Conservation (phyloP, 139 green algal species). For the Edaphochlamys debaryana region DNA sequence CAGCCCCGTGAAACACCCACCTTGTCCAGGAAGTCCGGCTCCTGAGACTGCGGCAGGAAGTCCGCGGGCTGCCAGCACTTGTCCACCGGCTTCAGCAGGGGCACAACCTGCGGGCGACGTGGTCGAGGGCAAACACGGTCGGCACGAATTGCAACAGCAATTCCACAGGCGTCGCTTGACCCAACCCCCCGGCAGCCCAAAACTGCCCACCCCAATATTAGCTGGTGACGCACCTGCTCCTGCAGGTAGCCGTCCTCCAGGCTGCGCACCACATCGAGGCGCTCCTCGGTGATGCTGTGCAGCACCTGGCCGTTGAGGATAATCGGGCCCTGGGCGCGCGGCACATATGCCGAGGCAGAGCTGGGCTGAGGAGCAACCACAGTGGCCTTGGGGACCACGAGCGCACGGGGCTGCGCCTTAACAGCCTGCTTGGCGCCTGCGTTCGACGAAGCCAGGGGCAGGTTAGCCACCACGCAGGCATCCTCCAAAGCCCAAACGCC, state of each 20-base stretch:
- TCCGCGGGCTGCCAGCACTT: constrained; percentile 97
- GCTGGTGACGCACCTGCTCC: constrained; percentile 60
- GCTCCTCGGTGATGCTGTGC: constrained; percentile 76
- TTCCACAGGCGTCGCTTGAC: too few species aligned
- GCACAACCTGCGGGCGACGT: constrained; percentile 69
- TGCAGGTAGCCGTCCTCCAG: constrained; percentile 70
- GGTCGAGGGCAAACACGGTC: too few species aligned
- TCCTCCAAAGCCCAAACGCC: too few species aligned
- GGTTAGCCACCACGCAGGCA: too few species aligned
- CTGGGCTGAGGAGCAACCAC: constrained; percentile 1
- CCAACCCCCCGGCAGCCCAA: too few species aligned
- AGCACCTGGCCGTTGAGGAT: constrained; percentile 79
- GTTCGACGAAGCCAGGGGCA: too few species aligned
- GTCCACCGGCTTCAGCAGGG: constrained; percentile 82
- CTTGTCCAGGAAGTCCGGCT: constrained; percentile 93
- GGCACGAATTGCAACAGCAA: too few species aligned
- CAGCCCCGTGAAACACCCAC: too few species aligned
- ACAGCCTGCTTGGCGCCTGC: not conserved
- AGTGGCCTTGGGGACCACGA: not conserved
- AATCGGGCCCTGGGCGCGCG: constrained; percentile 58
- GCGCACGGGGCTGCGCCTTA: too few species aligned
- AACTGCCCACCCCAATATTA: too few species aligned
- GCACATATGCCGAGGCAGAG: not conserved
- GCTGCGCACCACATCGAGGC: constrained; percentile 73
- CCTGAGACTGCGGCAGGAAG: constrained; percentile 90